These are phyloP conservation scores for Botrytis fabae DNA, from an alignment of 2,329 filamentous ascomycete species.

Conservation along the genomic window DNA sequence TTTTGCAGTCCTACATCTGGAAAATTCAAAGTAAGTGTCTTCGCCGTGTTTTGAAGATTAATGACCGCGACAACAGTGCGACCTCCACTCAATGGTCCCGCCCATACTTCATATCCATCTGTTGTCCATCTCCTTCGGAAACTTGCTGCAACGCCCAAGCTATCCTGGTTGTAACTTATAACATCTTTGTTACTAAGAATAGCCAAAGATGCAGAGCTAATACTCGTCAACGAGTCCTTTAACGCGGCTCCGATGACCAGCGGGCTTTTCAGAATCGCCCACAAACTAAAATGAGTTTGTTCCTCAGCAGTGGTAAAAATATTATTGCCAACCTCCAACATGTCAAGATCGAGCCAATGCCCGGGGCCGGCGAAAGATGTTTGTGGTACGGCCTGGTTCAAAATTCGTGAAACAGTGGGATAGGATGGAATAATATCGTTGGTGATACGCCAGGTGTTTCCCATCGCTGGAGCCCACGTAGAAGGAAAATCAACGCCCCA, in stretches of 20 bases:
- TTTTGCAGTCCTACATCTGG: constrained; percentile 34
- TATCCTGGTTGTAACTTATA: constrained; percentile 37
- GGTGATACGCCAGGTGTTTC: constrained; percentile 45
- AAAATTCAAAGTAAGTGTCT: constrained; percentile 33
- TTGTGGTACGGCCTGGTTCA: constrained; percentile 46
- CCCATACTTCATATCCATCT: constrained; percentile 37
- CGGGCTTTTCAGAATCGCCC: constrained; percentile 44
- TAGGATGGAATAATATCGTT: constrained; percentile 46
- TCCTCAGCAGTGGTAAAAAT: constrained; percentile 43
- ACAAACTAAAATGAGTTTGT: constrained; percentile 46
- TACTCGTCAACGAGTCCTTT: constrained; percentile 31
- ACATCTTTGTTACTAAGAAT: constrained; percentile 34
- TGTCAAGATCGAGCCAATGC: constrained; percentile 47
- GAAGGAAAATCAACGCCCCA: constrained; percentile 47
- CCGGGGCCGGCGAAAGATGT: constrained; percentile 43
- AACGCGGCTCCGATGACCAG: constrained; percentile 35
- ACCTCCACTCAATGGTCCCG: constrained; percentile 31
- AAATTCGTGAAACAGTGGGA: constrained; percentile 43
- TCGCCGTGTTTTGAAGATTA: constrained; percentile 29
- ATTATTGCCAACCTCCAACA: constrained; percentile 45
- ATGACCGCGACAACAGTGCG: constrained; percentile 34
- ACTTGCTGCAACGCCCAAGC: constrained; percentile 33
- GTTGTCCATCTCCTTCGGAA: constrained; percentile 34
- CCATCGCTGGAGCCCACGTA: constrained; percentile 43
- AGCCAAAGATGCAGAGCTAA: constrained; percentile 26